A percentile compares a stretch with the other conserved stretches of the same genome.
phyloP scores from a whole-genome alignment of 352 stramenopile species.

The Phytophthora ohioensis region DNA sequence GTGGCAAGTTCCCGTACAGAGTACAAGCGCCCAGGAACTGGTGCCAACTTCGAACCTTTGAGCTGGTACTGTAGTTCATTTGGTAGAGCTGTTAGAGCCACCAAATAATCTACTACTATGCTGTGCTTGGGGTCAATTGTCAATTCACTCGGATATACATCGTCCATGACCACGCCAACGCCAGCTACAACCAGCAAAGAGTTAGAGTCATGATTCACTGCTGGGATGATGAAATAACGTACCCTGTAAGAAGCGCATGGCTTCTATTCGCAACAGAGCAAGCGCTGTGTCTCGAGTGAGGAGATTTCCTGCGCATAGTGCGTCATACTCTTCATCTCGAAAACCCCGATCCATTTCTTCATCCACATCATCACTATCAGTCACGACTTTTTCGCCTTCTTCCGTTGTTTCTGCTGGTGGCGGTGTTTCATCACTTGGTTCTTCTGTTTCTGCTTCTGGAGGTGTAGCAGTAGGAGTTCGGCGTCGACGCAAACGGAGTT shows the following conservation, averaged over 20 bases:
- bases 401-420: constrained; percentile 12
- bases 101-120: constrained; percentile 58
- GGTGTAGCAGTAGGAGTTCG: constrained; percentile 6
- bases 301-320: constrained; percentile 42
- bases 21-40: constrained; percentile 54
- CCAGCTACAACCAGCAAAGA: constrained; percentile 43
- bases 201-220: not conserved
- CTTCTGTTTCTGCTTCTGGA: constrained; percentile 26
- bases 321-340: constrained; percentile 46
- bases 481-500: constrained; percentile 21
- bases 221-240: not conserved
- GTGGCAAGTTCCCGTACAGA: constrained; percentile 62
- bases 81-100: constrained; percentile 55
- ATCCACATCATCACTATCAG: constrained; percentile 13
- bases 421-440: constrained; percentile 2
- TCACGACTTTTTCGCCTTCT: constrained; percentile 12
- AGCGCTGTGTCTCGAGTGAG: constrained; percentile 43
- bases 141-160: constrained; percentile 62
- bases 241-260: constrained; percentile 49
- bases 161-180: constrained; percentile 70
- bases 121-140: constrained; percentile 9
- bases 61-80: constrained; percentile 49
- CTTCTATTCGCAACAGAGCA: constrained; percentile 51
- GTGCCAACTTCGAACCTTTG: constrained; percentile 45
- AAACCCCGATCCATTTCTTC: constrained; percentile 43